A percentile compares a stretch with the other conserved stretches of the same genome.
Conservation (phyloP, 2,329 filamentous ascomycete genomes). For the Emmonsiellopsis sp. region DNA sequence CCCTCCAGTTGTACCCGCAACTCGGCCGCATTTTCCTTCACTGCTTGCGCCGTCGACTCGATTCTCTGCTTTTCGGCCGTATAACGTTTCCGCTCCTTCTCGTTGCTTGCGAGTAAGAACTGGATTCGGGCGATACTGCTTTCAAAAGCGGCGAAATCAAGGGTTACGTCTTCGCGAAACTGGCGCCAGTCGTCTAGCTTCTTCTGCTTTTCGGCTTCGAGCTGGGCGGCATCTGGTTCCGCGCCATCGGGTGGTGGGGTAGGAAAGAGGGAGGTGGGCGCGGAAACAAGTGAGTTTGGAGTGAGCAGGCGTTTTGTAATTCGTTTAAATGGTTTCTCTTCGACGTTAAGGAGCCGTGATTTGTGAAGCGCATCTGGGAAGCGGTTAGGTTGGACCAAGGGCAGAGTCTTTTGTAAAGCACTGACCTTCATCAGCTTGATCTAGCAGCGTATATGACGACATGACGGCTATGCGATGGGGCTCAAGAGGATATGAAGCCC, state of each 20-base stretch:
- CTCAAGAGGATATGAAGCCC: background rate
- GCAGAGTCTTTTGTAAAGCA: background rate
- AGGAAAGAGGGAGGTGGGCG: slow-evolving; percentile 46
- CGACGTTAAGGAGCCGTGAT: slow-evolving; percentile 73
- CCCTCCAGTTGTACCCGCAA: slow-evolving; percentile 67
- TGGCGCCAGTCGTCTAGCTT: slow-evolving; percentile 49
- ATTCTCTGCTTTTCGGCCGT: slow-evolving; percentile 71
- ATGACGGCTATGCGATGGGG: slow-evolving; percentile 24
- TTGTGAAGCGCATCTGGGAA: slow-evolving; percentile 70
- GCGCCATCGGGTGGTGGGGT: slow-evolving; percentile 58
- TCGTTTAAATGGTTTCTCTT: slow-evolving; percentile 86
- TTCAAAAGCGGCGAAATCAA: slow-evolving; percentile 85
- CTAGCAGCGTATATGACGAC: slow-evolving; percentile 56
- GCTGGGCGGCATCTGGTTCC: slow-evolving; percentile 32
- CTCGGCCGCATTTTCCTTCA: slow-evolving; percentile 63
- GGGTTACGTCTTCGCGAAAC: slow-evolving; percentile 71
- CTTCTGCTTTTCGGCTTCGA: slow-evolving; percentile 40
- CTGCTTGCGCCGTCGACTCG: slow-evolving; percentile 63
- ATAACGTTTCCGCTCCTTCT: slow-evolving; percentile 73
- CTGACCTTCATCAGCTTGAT: slow-evolving; percentile 53
- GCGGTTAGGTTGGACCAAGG: slow-evolving; percentile 2
- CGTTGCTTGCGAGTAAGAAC: slow-evolving; percentile 74
- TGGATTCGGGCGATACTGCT: slow-evolving; percentile 80
- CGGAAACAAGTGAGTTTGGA: slow-evolving; percentile 54
- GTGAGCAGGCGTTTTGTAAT: slow-evolving; percentile 71